phyloP scores from a whole-genome alignment of 148 eudicot species.

The Silene uniflora region DNA sequence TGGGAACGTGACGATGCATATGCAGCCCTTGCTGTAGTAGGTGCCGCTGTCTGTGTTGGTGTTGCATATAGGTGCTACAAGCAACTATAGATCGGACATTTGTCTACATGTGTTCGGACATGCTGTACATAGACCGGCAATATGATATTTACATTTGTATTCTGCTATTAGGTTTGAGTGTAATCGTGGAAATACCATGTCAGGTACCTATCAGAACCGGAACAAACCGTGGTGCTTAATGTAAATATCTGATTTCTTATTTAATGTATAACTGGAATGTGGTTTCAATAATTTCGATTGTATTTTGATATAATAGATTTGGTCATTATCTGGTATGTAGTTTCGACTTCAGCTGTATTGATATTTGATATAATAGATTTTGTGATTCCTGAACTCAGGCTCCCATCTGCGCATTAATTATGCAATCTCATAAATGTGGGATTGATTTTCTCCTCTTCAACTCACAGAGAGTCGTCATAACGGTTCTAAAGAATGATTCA shows the following conservation, averaged over 20 bases:
- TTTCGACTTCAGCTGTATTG: neutral
- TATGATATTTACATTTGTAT: slow-evolving; percentile 19
- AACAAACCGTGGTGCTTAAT: neutral
- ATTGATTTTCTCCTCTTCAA: too few relatives aligned
- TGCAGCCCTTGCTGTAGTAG: slow-evolving; percentile 70
- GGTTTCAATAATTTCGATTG: neutral
- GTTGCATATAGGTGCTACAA: slow-evolving; percentile 65
- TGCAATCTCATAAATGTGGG: too few relatives aligned
- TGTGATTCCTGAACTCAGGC: too few relatives aligned
- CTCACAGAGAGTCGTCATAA: too few relatives aligned
- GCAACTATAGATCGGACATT: slow-evolving; percentile 33
- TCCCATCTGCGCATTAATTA: too few relatives aligned
- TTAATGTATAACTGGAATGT: neutral
- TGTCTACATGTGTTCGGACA: neutral
- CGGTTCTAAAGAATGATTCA: too few relatives aligned
- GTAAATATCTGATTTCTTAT: neutral
- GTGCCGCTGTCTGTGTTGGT: slow-evolving; percentile 75
- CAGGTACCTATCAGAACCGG: neutral
- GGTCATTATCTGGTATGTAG: neutral
- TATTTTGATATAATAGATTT: slow-evolving; percentile 1
- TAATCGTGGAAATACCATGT: slow-evolving; percentile 19
- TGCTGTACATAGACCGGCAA: slow-evolving; percentile 26
- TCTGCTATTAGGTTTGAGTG: slow-evolving; percentile 7
- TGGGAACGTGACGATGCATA: slow-evolving; percentile 95
- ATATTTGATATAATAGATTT: too few relatives aligned